Conservation (phyloP, 108 stramenopile species). For the Cyclotella distinguenda region DNA sequence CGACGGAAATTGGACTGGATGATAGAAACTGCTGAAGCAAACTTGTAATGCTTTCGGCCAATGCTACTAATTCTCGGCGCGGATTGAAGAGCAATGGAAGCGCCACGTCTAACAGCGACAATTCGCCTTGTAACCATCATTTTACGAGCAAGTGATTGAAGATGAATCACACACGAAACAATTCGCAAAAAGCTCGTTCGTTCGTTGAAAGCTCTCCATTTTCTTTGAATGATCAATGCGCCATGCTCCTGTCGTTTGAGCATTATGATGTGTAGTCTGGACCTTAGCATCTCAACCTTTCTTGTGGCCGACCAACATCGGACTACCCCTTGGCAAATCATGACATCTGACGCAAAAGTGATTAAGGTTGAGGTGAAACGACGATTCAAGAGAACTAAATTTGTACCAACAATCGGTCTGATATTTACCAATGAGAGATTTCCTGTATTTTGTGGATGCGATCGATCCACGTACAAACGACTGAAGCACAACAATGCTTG, state of each 20-base stretch:
- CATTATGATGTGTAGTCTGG: too few species aligned
- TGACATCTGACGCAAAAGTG: not conserved
- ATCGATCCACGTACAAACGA: not conserved
- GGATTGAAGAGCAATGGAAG: not conserved
- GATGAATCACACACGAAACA: too few species aligned
- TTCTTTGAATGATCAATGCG: too few species aligned
- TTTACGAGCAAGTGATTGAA: too few species aligned
- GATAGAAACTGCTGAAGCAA: conserved; percentile 1
- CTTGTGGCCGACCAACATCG: not conserved
- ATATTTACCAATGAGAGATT: not conserved
- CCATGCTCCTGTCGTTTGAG: too few species aligned
- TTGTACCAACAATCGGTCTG: not conserved
- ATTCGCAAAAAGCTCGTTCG: too few species aligned
- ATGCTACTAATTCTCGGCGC: too few species aligned
- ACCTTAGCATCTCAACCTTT: not conserved
- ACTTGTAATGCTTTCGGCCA: not conserved
- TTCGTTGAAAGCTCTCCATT: too few species aligned
- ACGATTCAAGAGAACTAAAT: not conserved
- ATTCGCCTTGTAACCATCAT: too few species aligned
- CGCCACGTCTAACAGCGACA: not conserved
- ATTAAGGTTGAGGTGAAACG: not conserved
- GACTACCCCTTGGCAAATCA: not conserved
- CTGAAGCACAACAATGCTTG: not conserved
- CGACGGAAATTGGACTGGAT: not conserved
- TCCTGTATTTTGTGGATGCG: not conserved